Evolutionary conservation across 1,139 yeast species (phyloP), one percentile per base, ranked within the genome.

Genomic region (Candida gigantensis): DNA sequence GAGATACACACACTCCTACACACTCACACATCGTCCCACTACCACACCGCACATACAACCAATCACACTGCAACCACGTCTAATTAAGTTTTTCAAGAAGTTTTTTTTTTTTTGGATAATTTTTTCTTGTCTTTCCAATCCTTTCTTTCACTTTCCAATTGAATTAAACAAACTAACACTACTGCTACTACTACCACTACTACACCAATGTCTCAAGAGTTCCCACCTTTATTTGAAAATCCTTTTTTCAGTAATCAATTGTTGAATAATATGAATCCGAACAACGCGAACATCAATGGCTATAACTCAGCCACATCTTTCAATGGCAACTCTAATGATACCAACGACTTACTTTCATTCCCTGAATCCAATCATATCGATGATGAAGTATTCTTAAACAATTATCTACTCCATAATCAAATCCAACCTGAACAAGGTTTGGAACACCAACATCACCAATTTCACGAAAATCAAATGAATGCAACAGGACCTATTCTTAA

Each of bases 331-430:
- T 18, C 18, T 9, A 20, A 20, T 23, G 29, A 31, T 7, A 6
- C 21, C 8, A 21, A 19, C 24, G 28, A 27, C 23, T 15, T 28
- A 6, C 23, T 33, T 17, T 32, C 35, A 8, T 19, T 44, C 24
- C 37, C 47, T n/a, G 58, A 51, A 30, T 47, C 53, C 13, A 37
- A 51, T 20, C 53, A 47, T 32, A 37, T 54, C 18, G 54, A 53
- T 43, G 58, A 53, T 38, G 60, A 55, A 38, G 42, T 51, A 7
- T 54, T 55, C 37, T 53, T 54, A 29, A 41, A 42, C 35, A 48
- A 44, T 34, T 42, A 47, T 15, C 36, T 39, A 15, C 37, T 38
- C 12, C 14, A 34, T 20, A 37, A 28, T 12, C 21, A 28, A 2
- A 9, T 23, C 13, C 37, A 30, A 15, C 29, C 5, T 11, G 20